Conservation (phyloP, 768 basidiomycete genomes). For the Rhodotorula kratochvilovae region DNA sequence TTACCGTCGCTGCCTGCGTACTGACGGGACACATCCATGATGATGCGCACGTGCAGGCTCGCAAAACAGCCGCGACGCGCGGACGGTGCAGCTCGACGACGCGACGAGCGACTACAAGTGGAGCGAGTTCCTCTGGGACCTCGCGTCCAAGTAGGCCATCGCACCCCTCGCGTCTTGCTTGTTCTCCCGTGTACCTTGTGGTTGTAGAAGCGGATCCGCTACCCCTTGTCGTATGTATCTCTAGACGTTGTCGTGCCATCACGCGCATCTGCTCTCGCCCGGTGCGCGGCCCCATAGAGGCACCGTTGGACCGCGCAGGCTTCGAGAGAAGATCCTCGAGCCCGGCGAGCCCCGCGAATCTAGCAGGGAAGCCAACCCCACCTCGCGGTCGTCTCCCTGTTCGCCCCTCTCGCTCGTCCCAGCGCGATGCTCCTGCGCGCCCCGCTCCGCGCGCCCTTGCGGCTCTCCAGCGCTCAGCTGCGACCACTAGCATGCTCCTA, state of each 20-base stretch:
- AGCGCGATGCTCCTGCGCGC: not conserved
- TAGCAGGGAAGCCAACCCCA: too few species aligned
- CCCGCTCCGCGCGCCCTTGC: not conserved
- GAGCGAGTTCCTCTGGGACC: constrained; percentile 34
- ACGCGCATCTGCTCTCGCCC: not conserved
- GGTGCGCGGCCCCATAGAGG: too few species aligned
- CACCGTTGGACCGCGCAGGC: too few species aligned
- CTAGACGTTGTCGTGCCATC: not conserved
- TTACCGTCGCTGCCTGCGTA: too few species aligned
- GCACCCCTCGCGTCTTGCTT: not conserved
- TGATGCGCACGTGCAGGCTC: constrained; percentile 22
- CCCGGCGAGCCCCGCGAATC: too few species aligned
- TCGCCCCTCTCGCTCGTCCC: not conserved
- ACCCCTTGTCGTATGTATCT: not conserved
- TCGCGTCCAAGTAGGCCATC: not conserved
- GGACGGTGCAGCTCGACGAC: constrained; percentile 26
- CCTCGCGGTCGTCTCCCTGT: not conserved
- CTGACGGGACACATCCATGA: not conserved
- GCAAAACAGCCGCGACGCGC: constrained; percentile 14
- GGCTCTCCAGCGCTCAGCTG: not conserved
- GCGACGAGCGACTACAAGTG: constrained; percentile 18
- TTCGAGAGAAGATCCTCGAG: too few species aligned
- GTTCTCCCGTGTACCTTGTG: not conserved
- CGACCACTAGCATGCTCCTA: not conserved
- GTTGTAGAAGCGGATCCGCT: not conserved